Evolutionary conservation across 2,329 filamentous ascomycete genomes (phyloP).

Genomic region (Talaromyces albobiverticillius): DNA sequence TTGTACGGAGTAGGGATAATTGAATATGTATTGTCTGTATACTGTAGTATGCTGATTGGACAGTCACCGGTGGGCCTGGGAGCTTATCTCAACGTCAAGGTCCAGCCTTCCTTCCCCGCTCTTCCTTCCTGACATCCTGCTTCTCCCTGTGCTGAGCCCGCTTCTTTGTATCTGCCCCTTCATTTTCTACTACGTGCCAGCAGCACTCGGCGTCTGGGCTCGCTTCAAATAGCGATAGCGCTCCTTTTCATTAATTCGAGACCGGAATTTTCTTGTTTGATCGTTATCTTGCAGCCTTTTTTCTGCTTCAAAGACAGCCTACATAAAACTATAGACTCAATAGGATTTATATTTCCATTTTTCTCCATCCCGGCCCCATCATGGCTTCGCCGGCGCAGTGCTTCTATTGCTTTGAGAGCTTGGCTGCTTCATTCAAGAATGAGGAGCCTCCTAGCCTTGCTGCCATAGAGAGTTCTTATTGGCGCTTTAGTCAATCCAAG

Average conservation of each 20-base stretch:
- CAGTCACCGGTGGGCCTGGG: too few species aligned
- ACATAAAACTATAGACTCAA: slow-evolving; percentile 6
- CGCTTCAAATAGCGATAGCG: background rate
- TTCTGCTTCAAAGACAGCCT: background rate
- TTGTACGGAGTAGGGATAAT: too few species aligned
- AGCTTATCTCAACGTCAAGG: too few species aligned
- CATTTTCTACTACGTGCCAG: background rate
- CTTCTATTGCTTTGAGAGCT: slow-evolving; percentile 86
- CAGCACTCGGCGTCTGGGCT: background rate
- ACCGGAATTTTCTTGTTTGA: background rate
- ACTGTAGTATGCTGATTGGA: too few species aligned
- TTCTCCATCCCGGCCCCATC: slow-evolving; percentile 1
- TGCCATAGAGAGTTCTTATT: slow-evolving; percentile 69
- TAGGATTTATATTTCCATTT: background rate
- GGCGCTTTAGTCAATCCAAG: slow-evolving; percentile 46
- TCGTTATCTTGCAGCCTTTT: background rate
- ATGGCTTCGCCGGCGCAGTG: slow-evolving; percentile 90
- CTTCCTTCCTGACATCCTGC: background rate
- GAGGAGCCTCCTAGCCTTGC: slow-evolving; percentile 65
- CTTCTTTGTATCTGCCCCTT: background rate
- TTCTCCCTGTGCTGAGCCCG: background rate
- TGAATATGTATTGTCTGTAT: too few species aligned
- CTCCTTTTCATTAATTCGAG: background rate
- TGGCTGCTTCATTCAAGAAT: slow-evolving; percentile 71
- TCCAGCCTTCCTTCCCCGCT: too few species aligned